A percentile compares a stretch with the other conserved stretches of the same genome.
phyloP scores from a whole-genome alignment of 1,284 basidiomycete genomes.

The Xerocomus nothofagi region DNA sequence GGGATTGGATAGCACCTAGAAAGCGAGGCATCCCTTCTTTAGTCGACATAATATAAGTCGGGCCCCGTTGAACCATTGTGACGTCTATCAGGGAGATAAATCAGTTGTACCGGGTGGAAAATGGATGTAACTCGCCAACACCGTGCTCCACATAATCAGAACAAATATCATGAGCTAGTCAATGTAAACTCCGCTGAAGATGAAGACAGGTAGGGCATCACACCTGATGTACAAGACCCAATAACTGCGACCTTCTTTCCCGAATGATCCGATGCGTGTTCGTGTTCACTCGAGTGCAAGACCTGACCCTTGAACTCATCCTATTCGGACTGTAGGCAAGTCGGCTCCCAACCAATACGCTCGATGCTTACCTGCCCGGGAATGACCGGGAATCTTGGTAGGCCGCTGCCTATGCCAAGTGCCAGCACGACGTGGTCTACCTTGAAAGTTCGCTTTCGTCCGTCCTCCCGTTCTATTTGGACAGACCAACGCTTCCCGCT shows the following conservation, averaged over 20 bases:
- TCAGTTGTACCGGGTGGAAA: neutral
- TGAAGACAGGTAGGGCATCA: neutral
- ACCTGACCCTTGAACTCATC: conserved; percentile 55
- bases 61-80: conserved; percentile 62
- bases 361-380: conserved; percentile 29
- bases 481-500: conserved; percentile 41
- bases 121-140: conserved; percentile 19
- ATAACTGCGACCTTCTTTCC: conserved; percentile 64
- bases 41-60: conserved; percentile 60
- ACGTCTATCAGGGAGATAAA: conserved; percentile 40
- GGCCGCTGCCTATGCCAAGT: conserved; percentile 44
- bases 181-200: conserved; percentile 1
- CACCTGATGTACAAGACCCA: conserved; percentile 61
- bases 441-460: conserved; percentile 35
- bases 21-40: conserved; percentile 44
- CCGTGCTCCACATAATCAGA: conserved; percentile 33
- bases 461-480: conserved; percentile 34
- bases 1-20: conserved; percentile 33
- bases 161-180: conserved; percentile 33
- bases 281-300: conserved; percentile 56
- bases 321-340: conserved; percentile 26
- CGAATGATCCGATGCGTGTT: conserved; percentile 46
- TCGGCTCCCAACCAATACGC: conserved; percentile 14
- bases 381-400: conserved; percentile 38
- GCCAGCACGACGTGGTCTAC: conserved; percentile 43